Base-by-base conservation (phyloP, 805 yeast species). In the Lipomyces kockii region DNA sequence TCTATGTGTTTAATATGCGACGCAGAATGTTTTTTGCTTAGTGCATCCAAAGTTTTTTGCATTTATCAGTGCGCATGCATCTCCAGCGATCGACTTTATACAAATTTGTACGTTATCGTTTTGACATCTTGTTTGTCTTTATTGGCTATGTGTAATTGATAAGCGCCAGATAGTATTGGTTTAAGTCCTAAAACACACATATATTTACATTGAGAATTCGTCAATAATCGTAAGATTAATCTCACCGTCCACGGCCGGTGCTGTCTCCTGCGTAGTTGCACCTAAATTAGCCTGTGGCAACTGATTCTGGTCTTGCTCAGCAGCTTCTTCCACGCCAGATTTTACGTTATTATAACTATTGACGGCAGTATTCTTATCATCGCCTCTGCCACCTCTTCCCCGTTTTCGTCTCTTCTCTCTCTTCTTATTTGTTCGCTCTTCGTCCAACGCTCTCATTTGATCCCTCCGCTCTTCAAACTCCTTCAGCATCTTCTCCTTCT, bases 361-460 rank as follows among this genome's bases (percentile, higher is more conserved):
- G 8, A 11, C 20, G 6, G 51, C 37, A 2, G 43, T n/a, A 29
- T 1, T 37, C 2, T 25, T 27, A 8, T 54, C 25, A 25, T 37
- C 39, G 25, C 27, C 20, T 25, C 37, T 58, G 29, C 35, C 27
- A 8, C 53, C 57, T 43, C 58, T 51, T 63, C 53, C 64, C 59
- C 64, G 51, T 53, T 72, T 63, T 61, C 64, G 17, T 37, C 67
- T 22, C 77, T 60, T 58, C 67, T 63, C 51, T 49, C 66, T 43
- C 59, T 54, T 76, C 67, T 72, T 76, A 35, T 64, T 73, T 8
- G 80, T 78, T 65, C 71, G 72, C 54, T 61, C 70, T 22, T 65
- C 69, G 62, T 78, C 80, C 55, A 59, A 29, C n/a, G 25, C 39
- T 49, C 64, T 58, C 64, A 63, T 20, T 22, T 63, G 64, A 29